A percentile compares a stretch with the other conserved stretches of the same genome.
These are phyloP conservation scores for Suillus sp. DNA, from an alignment of 768 basidiomycete genomes.

Conservation along the genomic window DNA sequence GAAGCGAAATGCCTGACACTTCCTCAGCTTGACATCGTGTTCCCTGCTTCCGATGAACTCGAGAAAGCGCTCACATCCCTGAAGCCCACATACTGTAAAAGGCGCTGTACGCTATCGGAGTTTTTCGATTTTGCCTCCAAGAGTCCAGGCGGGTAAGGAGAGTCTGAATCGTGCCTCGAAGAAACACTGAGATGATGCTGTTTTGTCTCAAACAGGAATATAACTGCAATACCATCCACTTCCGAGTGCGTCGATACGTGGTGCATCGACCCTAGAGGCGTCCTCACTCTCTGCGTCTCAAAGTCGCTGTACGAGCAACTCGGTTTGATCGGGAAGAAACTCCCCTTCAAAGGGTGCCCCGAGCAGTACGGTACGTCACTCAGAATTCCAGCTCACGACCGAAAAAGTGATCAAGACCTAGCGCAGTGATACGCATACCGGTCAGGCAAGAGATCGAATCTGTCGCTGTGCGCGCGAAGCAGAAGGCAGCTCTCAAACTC, in stretches of 20 bases:
- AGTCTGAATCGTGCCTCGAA: neutral
- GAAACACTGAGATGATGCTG: conserved; percentile 2
- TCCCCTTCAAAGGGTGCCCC: conserved; percentile 53
- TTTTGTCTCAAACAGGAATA: conserved; percentile 29
- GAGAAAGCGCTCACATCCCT: conserved; percentile 44
- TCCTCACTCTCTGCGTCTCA: conserved; percentile 56
- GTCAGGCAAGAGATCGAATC: conserved; percentile 44
- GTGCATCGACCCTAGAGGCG: conserved; percentile 67
- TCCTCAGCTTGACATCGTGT: conserved; percentile 61
- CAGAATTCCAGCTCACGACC: conserved; percentile 4
- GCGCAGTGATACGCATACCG: conserved; percentile 50
- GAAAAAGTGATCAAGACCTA: conserved; percentile 17
- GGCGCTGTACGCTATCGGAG: conserved; percentile 44
- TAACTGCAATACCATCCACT: conserved; percentile 38
- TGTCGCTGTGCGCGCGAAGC: conserved; percentile 37
- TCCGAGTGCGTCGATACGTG: conserved; percentile 55
- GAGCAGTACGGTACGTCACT: conserved; percentile 50
- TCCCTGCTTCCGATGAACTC: conserved; percentile 47
- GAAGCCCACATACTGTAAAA: conserved; percentile 47
- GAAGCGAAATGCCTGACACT: neutral
- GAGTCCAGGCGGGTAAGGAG: conserved; percentile 32
- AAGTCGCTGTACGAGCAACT: conserved; percentile 62
- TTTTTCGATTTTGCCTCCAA: conserved; percentile 42
- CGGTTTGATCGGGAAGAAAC: conserved; percentile 56
- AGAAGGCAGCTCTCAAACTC: conserved; percentile 41